A percentile compares a stretch with the other conserved stretches of the same genome.
These are phyloP conservation scores for Penicillium steckii DNA, from an alignment of 495 filamentous ascomycete genomes.

Conservation along the genomic window DNA sequence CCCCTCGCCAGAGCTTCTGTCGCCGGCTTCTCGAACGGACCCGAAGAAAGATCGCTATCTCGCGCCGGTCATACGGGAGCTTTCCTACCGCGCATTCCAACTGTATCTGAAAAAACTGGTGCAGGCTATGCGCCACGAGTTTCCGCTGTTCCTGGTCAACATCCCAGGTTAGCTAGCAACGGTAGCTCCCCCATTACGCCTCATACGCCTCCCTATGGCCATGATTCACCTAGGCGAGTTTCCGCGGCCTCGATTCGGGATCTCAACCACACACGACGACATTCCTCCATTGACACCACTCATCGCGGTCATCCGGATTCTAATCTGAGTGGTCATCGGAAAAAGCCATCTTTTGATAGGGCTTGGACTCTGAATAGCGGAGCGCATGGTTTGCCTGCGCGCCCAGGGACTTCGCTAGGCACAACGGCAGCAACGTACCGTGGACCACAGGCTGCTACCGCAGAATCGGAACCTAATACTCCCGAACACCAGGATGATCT, in stretches of 20 bases:
- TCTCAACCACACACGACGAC: conserved; percentile 79
- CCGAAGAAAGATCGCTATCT: conserved; percentile 42
- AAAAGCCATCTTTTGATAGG: conserved; percentile 84
- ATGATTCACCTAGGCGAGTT: conserved; percentile 58
- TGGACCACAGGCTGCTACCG: conserved; percentile 14
- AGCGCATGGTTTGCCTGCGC: conserved; percentile 22
- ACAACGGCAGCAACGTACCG: conserved; percentile 27
- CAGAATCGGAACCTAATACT: conserved; percentile 30
- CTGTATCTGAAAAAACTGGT: conserved; percentile 45
- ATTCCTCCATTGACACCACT: conserved; percentile 75
- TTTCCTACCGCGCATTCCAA: conserved; percentile 61
- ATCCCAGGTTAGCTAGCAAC: conserved; percentile 37
- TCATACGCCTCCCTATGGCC: conserved; percentile 34
- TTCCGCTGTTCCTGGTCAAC: conserved; percentile 28
- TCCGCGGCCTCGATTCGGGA: conserved; percentile 86
- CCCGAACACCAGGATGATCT: conserved; percentile 53
- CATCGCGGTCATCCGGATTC: conserved; percentile 32
- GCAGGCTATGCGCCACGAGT: conserved; percentile 23
- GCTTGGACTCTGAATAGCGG: conserved; percentile 78
- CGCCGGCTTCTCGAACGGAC: conserved; percentile 28
- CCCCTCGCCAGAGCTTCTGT: conserved; percentile 26
- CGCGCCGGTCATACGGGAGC: conserved; percentile 40
- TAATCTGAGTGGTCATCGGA: conserved; percentile 55
- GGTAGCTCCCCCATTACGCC: conserved; percentile 34
- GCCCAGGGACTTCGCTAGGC: conserved; percentile 39